phyloP scores from a whole-genome alignment of 2,329 filamentous ascomycete species.

The Aureobasidium leucospermi region DNA sequence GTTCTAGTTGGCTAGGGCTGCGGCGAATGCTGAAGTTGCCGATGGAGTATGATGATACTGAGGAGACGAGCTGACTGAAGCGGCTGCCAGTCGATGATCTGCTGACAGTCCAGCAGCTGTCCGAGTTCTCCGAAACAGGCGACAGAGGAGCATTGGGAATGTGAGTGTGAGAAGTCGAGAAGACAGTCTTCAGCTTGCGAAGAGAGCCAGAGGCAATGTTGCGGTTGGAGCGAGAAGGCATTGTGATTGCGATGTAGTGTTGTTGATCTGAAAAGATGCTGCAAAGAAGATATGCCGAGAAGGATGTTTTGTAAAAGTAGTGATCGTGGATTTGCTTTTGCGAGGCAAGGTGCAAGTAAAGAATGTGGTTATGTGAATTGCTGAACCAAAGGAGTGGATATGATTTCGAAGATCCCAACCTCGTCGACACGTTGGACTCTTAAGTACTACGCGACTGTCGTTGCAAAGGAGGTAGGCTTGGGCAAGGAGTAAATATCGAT shows the following conservation, averaged over 20 bases:
- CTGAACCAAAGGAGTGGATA: slow-evolving; percentile 13
- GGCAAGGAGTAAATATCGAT: slow-evolving; percentile 18
- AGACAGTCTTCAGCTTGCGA: slow-evolving; percentile 16
- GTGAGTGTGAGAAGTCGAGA: slow-evolving; percentile 12
- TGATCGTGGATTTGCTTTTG: slow-evolving; percentile 12
- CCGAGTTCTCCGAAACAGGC: slow-evolving; percentile 5
- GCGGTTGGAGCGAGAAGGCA: slow-evolving; percentile 12
- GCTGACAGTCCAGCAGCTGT: slow-evolving; percentile 12
- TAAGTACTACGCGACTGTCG: slow-evolving; percentile 15
- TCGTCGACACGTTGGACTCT: slow-evolving; percentile 7
- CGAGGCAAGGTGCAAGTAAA: slow-evolving; percentile 10
- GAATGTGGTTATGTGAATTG: slow-evolving; percentile 11
- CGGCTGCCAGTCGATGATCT: slow-evolving; percentile 14
- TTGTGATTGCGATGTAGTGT: neutral
- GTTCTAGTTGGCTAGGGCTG: slow-evolving; percentile 19
- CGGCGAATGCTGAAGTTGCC: slow-evolving; percentile 19
- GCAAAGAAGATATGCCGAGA: neutral
- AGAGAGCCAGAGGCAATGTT: slow-evolving; percentile 16
- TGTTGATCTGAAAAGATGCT: neutral
- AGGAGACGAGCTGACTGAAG: slow-evolving; percentile 18
- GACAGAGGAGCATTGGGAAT: slow-evolving; percentile 10
- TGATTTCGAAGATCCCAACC: slow-evolving; percentile 13
- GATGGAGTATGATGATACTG: slow-evolving; percentile 17
- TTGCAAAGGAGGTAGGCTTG: slow-evolving; percentile 16
- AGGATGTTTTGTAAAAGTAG: slow-evolving; percentile 2